These are phyloP conservation scores for Pelargonium australe DNA, from an alignment of 441 rosid species.

Conservation along the genomic window DNA sequence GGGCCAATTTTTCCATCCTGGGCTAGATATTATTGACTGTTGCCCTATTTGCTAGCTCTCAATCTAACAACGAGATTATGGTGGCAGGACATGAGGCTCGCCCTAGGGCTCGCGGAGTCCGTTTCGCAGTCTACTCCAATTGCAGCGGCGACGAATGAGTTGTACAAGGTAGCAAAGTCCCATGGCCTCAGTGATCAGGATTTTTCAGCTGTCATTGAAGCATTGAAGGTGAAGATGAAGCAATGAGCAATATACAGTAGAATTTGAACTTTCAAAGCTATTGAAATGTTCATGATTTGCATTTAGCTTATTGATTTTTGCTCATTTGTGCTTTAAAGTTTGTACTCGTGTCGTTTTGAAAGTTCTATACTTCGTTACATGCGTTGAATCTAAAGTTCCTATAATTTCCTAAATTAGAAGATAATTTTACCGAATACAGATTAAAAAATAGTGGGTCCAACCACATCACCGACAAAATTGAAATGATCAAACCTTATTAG, in stretches of 20 bases:
- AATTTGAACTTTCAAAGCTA: background rate
- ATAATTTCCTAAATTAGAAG: too few species aligned
- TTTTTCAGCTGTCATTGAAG: slow-evolving; percentile 87
- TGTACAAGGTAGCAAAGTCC: slow-evolving; percentile 80
- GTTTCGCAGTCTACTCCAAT: slow-evolving; percentile 81
- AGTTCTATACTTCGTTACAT: too few species aligned
- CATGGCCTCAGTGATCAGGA: slow-evolving; percentile 74
- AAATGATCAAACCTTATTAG: too few species aligned
- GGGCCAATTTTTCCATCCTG: background rate
- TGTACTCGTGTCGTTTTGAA: too few species aligned
- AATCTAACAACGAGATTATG: slow-evolving; percentile 14
- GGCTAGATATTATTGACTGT: too few species aligned
- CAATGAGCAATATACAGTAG: slow-evolving; percentile 9
- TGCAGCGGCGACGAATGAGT: slow-evolving; percentile 84
- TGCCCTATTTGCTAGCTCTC: background rate
- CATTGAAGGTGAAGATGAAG: slow-evolving; percentile 49
- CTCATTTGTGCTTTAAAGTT: background rate
- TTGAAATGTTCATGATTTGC: background rate
- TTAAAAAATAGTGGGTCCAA: too few species aligned
- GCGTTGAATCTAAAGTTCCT: too few species aligned
- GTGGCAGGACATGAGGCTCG: slow-evolving; percentile 78
- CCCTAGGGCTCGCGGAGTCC: slow-evolving; percentile 78
- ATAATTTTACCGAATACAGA: too few species aligned
- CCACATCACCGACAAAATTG: too few species aligned
- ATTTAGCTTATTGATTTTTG: background rate